Percentiles rank a stretch among this genome's conserved stretches.
Evolutionary conservation across 2,329 filamentous ascomycete species (phyloP).

Genomic region (Fusarium hostae): DNA sequence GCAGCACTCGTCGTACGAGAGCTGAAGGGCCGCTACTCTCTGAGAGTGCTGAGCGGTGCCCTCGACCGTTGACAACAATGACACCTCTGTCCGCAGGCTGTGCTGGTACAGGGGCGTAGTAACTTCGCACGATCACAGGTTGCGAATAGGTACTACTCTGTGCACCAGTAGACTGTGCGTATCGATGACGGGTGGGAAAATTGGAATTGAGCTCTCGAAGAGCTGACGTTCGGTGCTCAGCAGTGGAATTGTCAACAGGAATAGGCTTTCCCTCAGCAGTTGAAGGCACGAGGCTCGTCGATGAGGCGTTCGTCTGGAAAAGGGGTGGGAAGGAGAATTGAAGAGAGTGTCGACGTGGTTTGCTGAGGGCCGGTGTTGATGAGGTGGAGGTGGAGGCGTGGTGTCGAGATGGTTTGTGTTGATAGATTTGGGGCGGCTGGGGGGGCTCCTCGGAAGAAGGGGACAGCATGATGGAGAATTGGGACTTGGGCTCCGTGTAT

Average conservation of each 20-base stretch:
- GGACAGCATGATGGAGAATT: conserved; percentile 32
- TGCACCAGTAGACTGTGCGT: conserved; percentile 66
- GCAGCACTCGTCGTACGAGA: conserved; percentile 46
- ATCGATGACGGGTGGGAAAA: conserved; percentile 67
- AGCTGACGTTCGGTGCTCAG: conserved; percentile 67
- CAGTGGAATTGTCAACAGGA: conserved; percentile 66
- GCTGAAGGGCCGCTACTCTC: conserved; percentile 46
- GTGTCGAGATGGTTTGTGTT: conserved; percentile 39
- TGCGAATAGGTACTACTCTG: conserved; percentile 70
- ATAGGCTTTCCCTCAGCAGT: conserved; percentile 67
- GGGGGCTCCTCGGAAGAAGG: conserved; percentile 29
- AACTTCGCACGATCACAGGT: conserved; percentile 73
- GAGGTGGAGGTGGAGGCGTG: conserved; percentile 41
- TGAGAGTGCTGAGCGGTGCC: conserved; percentile 42
- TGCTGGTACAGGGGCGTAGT: conserved; percentile 60
- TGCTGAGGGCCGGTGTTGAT: conserved; percentile 37
- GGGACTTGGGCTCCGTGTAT: conserved; percentile 26
- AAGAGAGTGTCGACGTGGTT: conserved; percentile 52
- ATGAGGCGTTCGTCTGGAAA: conserved; percentile 61
- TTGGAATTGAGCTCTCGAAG: conserved; percentile 69
- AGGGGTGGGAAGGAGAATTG: conserved; percentile 61
- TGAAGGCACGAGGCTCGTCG: conserved; percentile 63
- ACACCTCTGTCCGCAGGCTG: conserved; percentile 49
- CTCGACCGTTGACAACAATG: conserved; percentile 45
- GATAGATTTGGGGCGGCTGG: conserved; percentile 32